These are phyloP conservation scores for Aspergillus sojae DNA, from an alignment of 2,329 filamentous ascomycete genomes.

Conservation along the genomic window DNA sequence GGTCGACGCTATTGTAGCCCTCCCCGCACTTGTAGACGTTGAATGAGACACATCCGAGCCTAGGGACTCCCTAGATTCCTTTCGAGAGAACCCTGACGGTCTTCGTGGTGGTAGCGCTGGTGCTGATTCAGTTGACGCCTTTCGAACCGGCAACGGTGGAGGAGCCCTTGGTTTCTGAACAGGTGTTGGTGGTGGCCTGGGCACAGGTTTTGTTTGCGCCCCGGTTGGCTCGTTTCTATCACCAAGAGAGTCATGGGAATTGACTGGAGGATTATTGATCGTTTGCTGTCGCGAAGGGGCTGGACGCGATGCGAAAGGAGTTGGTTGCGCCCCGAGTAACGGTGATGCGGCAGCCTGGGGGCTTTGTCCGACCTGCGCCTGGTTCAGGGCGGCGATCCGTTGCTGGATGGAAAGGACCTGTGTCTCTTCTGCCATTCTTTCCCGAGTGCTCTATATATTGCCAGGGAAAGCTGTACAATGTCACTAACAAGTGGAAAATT, in stretches of 20 bases:
- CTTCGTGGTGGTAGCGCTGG: conserved; percentile 55
- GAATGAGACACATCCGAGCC: conserved; percentile 57
- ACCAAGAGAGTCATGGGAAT: conserved; percentile 24
- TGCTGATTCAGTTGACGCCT: conserved; percentile 35
- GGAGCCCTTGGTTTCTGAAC: conserved; percentile 36
- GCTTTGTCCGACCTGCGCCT: conserved; percentile 43
- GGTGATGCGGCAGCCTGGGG: conserved; percentile 32
- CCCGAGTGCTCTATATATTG: not conserved
- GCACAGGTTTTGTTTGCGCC: conserved; percentile 25
- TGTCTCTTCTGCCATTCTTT: conserved; percentile 44
- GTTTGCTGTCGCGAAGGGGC: conserved; percentile 33
- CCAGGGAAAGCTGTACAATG: not conserved
- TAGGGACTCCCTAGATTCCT: conserved; percentile 53
- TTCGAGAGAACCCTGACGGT: conserved; percentile 40
- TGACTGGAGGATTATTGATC: conserved; percentile 38
- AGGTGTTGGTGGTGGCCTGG: conserved; percentile 27
- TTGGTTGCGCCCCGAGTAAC: conserved; percentile 28
- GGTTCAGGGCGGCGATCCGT: conserved; percentile 50
- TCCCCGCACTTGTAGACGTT: conserved; percentile 43
- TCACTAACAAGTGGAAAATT: not conserved
- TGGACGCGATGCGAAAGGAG: conserved; percentile 28
- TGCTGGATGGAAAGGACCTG: conserved; percentile 49
- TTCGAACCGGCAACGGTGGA: conserved; percentile 52
- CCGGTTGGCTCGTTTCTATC: conserved; percentile 35
- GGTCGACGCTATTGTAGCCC: conserved; percentile 36